Evolutionary conservation across 805 yeast species (phyloP).

Genomic region (Suhomyces faveliae): DNA sequence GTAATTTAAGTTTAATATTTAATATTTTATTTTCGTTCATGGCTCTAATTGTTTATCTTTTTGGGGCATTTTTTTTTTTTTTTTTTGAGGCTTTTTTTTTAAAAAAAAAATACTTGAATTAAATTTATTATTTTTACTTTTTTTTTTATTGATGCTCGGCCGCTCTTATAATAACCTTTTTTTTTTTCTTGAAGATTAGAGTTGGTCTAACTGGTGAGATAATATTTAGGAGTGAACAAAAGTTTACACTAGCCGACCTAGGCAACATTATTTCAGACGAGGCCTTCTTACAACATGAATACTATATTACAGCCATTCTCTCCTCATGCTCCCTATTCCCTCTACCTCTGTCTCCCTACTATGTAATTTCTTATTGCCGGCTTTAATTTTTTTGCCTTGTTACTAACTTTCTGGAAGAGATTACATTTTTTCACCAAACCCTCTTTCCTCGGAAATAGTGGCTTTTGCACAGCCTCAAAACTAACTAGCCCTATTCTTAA

Average conservation of each 20-base stretch:
- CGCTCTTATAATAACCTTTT: neutral
- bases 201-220: neutral
- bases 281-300: neutral
- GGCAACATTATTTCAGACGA: neutral
- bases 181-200: neutral
- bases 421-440: neutral
- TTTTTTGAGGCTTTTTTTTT: too few relatives aligned
- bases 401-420: neutral
- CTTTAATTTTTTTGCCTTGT: neutral
- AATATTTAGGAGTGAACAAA: neutral
- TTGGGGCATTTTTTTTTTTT: neutral
- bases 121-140: neutral
- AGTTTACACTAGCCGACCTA: neutral
- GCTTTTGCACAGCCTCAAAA: neutral
- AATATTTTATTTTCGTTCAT: neutral
- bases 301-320: neutral
- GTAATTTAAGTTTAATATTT: slow-evolving; percentile 1
- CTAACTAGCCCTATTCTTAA: neutral
- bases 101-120: too few relatives aligned
- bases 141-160: neutral
- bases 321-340: neutral
- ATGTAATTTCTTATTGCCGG: neutral
- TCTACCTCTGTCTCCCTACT: neutral
- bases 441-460: neutral
- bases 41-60: neutral